Conservation (phyloP, 2,329 filamentous ascomycete species). For the Monosporascus sp. region DNA sequence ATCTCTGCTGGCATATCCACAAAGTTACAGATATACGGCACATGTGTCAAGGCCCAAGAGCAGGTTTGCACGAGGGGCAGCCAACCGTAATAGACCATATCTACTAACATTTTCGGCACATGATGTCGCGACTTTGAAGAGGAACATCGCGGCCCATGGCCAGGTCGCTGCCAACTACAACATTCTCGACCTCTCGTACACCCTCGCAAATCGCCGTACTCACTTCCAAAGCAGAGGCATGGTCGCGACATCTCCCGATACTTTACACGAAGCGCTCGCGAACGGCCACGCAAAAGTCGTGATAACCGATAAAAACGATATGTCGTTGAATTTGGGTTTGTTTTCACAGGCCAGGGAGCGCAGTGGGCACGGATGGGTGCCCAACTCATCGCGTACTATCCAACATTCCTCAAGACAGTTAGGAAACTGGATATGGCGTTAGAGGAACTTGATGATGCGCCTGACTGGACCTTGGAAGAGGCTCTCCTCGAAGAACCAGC, state of each 20-base stretch:
- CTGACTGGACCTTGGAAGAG: conserved; percentile 8
- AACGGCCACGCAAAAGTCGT: background rate
- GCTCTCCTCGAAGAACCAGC: background rate
- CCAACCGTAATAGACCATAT: conserved; percentile 3
- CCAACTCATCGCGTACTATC: conserved; percentile 9
- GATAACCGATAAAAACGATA: background rate
- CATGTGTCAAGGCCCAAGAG: too few species aligned
- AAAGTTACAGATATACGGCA: background rate
- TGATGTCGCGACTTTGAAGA: conserved; percentile 12
- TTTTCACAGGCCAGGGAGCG: conserved; percentile 26
- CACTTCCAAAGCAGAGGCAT: conserved; percentile 1
- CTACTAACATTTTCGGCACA: conserved; percentile 17
- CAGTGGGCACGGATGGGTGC: conserved; percentile 25
- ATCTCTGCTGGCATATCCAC: background rate
- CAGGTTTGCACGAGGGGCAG: conserved; percentile 2
- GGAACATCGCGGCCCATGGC: conserved; percentile 5
- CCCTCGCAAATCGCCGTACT: conserved; percentile 11
- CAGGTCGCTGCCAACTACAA: conserved; percentile 6
- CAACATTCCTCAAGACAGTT: conserved; percentile 7
- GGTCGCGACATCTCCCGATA: background rate
- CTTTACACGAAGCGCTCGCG: background rate
- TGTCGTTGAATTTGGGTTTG: conserved; percentile 3
- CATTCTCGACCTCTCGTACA: conserved; percentile 16
- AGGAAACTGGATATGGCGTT: conserved; percentile 10
- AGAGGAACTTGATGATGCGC: conserved; percentile 6